Percentiles rank a stretch among this genome's conserved stretches.
Conservation (phyloP, 2,329 filamentous ascomycete species). For the Ceratocystis variospora region DNA sequence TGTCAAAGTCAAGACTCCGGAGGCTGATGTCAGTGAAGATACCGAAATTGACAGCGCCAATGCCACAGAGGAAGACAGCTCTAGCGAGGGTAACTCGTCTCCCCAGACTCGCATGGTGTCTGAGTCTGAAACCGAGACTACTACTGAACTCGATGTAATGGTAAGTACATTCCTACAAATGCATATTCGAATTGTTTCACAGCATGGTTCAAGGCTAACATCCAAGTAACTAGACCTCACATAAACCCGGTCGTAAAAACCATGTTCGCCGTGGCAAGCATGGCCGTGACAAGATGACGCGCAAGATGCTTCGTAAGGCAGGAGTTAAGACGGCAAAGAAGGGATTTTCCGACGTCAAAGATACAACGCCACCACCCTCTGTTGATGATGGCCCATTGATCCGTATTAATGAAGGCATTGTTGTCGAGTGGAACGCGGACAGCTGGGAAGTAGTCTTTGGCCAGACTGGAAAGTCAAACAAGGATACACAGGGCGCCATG, state of each 20-base stretch:
- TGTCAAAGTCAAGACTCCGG: constrained; percentile 29
- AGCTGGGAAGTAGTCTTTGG: constrained; percentile 59
- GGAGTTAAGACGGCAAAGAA: constrained; percentile 29
- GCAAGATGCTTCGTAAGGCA: constrained; percentile 3
- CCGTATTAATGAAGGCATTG: constrained; percentile 66
- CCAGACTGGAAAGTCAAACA: constrained; percentile 28
- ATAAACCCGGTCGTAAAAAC: background rate
- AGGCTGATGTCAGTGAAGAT: constrained; percentile 34
- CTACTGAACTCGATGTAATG: constrained; percentile 14
- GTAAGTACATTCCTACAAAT: constrained; percentile 1
- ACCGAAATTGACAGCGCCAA: constrained; percentile 31
- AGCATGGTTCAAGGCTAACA: background rate
- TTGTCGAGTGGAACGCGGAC: constrained; percentile 70
- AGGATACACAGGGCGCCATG: constrained; percentile 43
- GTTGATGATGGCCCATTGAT: constrained; percentile 50
- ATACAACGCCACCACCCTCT: constrained; percentile 27
- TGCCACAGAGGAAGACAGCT: constrained; percentile 33
- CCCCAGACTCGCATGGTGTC: constrained; percentile 43
- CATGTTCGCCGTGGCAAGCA: constrained; percentile 30
- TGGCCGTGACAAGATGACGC: constrained; percentile 20
- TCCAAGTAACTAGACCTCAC: background rate
- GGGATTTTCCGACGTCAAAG: constrained; percentile 25
- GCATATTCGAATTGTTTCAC: background rate
- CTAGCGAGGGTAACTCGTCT: constrained; percentile 35
- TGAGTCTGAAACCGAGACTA: constrained; percentile 42